These are phyloP conservation scores for Aegilops tauschii DNA, from an alignment of 176 grass and related monocot species.

Conservation along the genomic window DNA sequence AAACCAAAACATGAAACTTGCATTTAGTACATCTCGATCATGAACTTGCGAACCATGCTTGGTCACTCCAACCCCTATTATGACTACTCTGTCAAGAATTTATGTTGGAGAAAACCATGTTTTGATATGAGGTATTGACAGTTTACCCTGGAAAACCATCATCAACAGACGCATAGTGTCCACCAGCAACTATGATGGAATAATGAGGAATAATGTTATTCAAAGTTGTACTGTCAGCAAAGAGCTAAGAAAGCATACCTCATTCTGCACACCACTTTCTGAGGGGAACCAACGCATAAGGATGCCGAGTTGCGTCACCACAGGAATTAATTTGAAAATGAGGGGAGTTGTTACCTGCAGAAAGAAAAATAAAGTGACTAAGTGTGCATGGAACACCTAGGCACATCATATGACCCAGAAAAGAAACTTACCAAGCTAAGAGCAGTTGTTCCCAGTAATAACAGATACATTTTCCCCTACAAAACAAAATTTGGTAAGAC, in stretches of 20 bases:
- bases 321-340: conserved; percentile 99
- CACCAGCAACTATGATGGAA: background rate
- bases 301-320: conserved; percentile 90
- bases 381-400: conserved; percentile 18
- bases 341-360: conserved; percentile 91
- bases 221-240: conserved; percentile 1
- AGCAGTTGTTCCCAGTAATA: conserved; percentile 94
- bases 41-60: conserved; percentile 10
- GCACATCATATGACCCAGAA: background rate
- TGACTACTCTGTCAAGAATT: conserved; percentile 3
- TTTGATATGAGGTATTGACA: background rate
- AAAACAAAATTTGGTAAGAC: conserved; percentile 18
- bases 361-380: conserved; percentile 19
- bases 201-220: background rate
- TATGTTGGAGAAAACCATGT: background rate
- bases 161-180: background rate
- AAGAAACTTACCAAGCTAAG: conserved; percentile 84
- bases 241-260: conserved; percentile 52
- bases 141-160: background rate
- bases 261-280: conserved; percentile 73
- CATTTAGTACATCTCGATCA: conserved; percentile 7
- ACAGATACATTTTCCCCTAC: conserved; percentile 96
- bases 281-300: conserved; percentile 93
- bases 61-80: background rate
- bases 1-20: background rate